Conservation (phyloP, 176 grass and related monocot genomes). For the Musa beccarii region DNA sequence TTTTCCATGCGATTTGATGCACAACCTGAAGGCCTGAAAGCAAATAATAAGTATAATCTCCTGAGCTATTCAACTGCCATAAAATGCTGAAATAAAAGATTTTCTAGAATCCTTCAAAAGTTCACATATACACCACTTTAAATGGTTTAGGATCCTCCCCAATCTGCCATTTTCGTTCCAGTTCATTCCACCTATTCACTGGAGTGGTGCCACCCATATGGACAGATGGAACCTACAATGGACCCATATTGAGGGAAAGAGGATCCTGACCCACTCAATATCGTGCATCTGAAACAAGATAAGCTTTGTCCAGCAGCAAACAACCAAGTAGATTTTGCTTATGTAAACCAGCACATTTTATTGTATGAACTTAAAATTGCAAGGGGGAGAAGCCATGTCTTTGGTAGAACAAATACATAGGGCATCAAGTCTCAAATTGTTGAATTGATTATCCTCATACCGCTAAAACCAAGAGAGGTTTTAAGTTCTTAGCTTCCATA, state of each 20-base stretch:
- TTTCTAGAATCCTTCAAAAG: neutral
- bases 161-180: neutral
- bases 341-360: neutral
- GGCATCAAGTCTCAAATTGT: no score
- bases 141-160: neutral
- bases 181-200: neutral
- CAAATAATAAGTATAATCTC: neutral
- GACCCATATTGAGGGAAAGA: no score
- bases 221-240: neutral
- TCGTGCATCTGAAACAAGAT: no score
- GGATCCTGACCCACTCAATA: no score
- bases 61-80: neutral
- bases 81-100: neutral
- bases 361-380: neutral
- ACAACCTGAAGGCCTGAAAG: conserved; percentile 13
- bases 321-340: neutral
- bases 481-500: no score
- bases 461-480: no score
- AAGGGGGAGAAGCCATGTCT: no score
- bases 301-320: neutral
- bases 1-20: neutral
- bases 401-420: no score
- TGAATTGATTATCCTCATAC: no score
- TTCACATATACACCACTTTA: conserved; percentile 26
- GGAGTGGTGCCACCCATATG: neutral